A percentile compares a stretch with the other conserved stretches of the same genome.
Conservation (phyloP, 2,329 filamentous ascomycete genomes). For the Spiromastix sp. region DNA sequence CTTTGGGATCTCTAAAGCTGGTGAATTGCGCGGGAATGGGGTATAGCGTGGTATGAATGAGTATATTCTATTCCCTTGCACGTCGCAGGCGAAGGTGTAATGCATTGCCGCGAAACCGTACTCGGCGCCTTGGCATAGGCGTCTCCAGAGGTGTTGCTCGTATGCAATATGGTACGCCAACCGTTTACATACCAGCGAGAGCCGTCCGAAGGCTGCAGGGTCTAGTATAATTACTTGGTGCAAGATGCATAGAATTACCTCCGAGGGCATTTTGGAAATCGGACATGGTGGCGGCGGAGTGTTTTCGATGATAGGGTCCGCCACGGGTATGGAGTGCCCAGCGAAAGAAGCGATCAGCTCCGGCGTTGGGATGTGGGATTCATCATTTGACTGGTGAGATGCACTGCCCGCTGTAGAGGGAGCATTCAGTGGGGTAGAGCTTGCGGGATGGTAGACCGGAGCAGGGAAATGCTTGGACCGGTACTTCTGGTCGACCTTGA, state of each 20-base stretch:
- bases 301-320: conserved; percentile 59
- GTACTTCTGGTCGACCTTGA: conserved; percentile 73
- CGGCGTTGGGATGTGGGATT: conserved; percentile 41
- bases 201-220: conserved; percentile 62
- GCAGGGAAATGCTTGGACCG: conserved; percentile 83
- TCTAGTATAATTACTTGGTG: conserved; percentile 64
- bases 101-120: conserved; percentile 79
- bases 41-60: conserved; percentile 24
- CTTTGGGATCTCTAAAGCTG: conserved; percentile 30
- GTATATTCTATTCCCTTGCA: conserved; percentile 37
- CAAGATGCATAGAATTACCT: conserved; percentile 74
- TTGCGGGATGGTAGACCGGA: conserved; percentile 41
- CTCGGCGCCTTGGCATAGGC: conserved; percentile 57
- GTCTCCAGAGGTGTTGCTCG: conserved; percentile 80
- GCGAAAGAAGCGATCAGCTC: conserved; percentile 72
- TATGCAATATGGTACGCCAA: conserved; percentile 75
- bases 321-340: conserved; percentile 54
- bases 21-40: conserved; percentile 25
- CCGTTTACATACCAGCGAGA: conserved; percentile 74
- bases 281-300: conserved; percentile 68
- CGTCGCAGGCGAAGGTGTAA: conserved; percentile 59
- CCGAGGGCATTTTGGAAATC: conserved; percentile 65
- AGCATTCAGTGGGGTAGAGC: conserved; percentile 39
- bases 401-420: conserved; percentile 42
- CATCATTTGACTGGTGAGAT: conserved; percentile 48